phyloP scores from a whole-genome alignment of 2,329 filamentous ascomycete genomes.

The Didymella keratinophila region DNA sequence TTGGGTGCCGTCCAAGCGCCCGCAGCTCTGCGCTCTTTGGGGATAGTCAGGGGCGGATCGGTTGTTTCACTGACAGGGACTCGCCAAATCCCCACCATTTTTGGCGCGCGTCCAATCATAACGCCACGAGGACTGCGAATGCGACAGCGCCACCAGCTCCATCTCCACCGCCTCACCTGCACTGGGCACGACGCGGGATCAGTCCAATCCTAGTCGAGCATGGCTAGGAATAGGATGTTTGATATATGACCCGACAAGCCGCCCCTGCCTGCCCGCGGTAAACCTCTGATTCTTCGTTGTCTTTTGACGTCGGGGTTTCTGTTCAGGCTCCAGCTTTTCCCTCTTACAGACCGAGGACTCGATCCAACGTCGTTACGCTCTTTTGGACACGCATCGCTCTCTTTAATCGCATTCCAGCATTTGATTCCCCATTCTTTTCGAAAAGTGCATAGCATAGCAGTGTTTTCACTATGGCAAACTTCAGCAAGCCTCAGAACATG shows the following conservation, averaged over 20 bases:
- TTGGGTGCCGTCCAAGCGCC: conserved; percentile 19
- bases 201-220: conserved; percentile 29
- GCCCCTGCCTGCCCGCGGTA: conserved; percentile 36
- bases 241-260: conserved; percentile 44
- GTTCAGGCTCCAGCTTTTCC: conserved; percentile 27
- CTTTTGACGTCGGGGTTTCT: conserved; percentile 39
- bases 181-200: conserved; percentile 15
- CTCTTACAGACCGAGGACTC: conserved; percentile 39
- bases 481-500: conserved; percentile 46
- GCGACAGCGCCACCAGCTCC: conserved; percentile 26
- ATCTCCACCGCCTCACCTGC: conserved; percentile 35
- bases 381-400: conserved; percentile 34
- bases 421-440: conserved; percentile 22
- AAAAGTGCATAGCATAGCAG: conserved; percentile 16
- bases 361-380: conserved; percentile 47
- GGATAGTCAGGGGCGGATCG: conserved; percentile 40
- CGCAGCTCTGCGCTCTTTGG: conserved; percentile 20
- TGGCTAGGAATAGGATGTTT: conserved; percentile 33
- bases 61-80: conserved; percentile 35
- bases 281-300: conserved; percentile 42
- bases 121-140: conserved; percentile 15
- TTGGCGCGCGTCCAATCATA: conserved; percentile 30
- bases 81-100: conserved; percentile 25
- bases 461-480: conserved; percentile 41
- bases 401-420: conserved; percentile 24